Evolutionary conservation across 768 basidiomycete species (phyloP).

Genomic region (Kondoa subrosea): DNA sequence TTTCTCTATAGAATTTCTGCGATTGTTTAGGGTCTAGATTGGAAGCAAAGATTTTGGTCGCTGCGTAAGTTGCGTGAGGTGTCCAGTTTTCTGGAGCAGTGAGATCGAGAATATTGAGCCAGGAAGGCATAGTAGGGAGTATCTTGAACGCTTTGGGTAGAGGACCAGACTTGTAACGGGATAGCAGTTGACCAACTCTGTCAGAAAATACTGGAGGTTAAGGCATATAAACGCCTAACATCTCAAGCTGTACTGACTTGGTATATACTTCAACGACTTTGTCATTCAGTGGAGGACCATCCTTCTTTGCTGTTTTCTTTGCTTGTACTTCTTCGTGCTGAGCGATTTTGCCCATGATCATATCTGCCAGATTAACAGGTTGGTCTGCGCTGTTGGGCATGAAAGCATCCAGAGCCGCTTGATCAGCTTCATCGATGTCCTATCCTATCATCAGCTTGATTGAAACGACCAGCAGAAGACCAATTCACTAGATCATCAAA

Average conservation of each 20-base stretch:
- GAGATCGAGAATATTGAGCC: slow-evolving; percentile 87
- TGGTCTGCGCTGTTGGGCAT: slow-evolving; percentile 39
- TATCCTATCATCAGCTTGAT: slow-evolving; percentile 16
- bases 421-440: slow-evolving; percentile 76
- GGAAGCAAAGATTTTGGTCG: slow-evolving; percentile 87
- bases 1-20: slow-evolving; percentile 77
- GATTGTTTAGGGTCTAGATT: slow-evolving; percentile 92
- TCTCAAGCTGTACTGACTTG: slow-evolving; percentile 44
- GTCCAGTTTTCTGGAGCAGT: slow-evolving; percentile 89
- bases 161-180: slow-evolving; percentile 78
- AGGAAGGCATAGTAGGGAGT: slow-evolving; percentile 81
- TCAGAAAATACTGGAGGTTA: not conserved
- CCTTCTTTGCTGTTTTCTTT: slow-evolving; percentile 9
- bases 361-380: slow-evolving; percentile 66
- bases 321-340: slow-evolving; percentile 41
- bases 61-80: slow-evolving; percentile 82
- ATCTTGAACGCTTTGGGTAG: slow-evolving; percentile 97
- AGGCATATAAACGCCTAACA: not conserved
- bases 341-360: slow-evolving; percentile 90
- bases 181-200: slow-evolving; percentile 72
- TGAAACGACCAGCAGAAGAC: not conserved
- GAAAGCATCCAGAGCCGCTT: slow-evolving; percentile 65
- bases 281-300: slow-evolving; percentile 53
- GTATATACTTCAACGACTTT: slow-evolving; percentile 82
- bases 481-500: slow-evolving; percentile 37